Evolutionary conservation across 75 land plant species (phyloP), one percentile per base, ranked within the genome.

Genomic region (Ceratopteris richardii): DNA sequence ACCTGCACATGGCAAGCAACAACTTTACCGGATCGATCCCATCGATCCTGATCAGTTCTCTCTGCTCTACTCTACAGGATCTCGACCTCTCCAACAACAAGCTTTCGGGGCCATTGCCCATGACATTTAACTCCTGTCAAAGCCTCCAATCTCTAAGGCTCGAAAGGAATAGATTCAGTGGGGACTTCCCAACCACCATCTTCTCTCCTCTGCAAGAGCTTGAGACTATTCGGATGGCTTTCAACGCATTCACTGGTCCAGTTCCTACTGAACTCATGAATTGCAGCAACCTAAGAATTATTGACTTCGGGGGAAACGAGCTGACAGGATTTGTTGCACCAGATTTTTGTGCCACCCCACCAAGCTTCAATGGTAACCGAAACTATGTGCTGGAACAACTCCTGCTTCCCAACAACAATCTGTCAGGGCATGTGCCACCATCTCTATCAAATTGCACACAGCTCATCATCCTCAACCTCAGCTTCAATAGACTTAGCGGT

Each of bases 401-500:
- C 44, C 73, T 73, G 47, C 51, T 86, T 10, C 77, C 70, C 62
- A 68, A 82, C 67, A 86, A 86, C 44, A 20, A 22, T 42, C 47
- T 86, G 24, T 20, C 66, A 9, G 82, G 86, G 0, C 1, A 31
- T 0, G 58, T 86, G 20, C 89, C 89, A 0, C 67, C 58, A 26
- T 31, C 60, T n/a, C 33, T 86, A 20, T 57, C 74, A 48, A 72
- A 82, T 52, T 82, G 85, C 53, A 51, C 80, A 3, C 53, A 64
- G 64, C 66, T 86, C 17, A 71, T 67, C 2, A 71, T 77, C 0
- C 70, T 86, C 20, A 82, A 86, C 71, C 62, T 86, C 55, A 86
- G 89, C 75, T 77, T 86, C 70, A 86, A 86, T 40, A 73, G 58
- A 54, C 67, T 86, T 31, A 33, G 47, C 0, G 89, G 89, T 20